These are phyloP conservation scores for Botrytis galanthina DNA, from an alignment of 2,329 filamentous ascomycete genomes.

Conservation along the genomic window DNA sequence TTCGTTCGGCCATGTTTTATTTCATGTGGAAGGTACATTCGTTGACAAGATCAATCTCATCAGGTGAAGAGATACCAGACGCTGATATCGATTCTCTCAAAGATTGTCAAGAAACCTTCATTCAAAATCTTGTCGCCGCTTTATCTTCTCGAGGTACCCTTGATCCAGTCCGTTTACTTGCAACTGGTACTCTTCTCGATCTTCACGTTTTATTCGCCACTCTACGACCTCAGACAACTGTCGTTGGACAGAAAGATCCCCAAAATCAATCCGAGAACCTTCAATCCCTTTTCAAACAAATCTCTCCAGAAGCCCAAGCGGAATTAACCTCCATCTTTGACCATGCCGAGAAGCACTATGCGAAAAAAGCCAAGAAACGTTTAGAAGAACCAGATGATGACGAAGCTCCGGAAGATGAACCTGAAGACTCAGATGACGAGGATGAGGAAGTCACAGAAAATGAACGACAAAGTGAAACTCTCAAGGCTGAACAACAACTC, in stretches of 20 bases:
- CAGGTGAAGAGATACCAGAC: slow-evolving; percentile 55
- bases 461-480: slow-evolving; percentile 60
- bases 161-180: slow-evolving; percentile 74
- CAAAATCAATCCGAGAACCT: slow-evolving; percentile 54
- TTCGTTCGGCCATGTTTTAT: slow-evolving; percentile 78
- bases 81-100: slow-evolving; percentile 60
- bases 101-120: slow-evolving; percentile 54
- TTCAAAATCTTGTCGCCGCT: slow-evolving; percentile 63
- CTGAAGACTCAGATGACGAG: slow-evolving; percentile 60
- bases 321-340: slow-evolving; percentile 76
- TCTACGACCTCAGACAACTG: slow-evolving; percentile 52
- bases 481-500: slow-evolving; percentile 79
- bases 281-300: slow-evolving; percentile 63
- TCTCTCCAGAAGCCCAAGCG: slow-evolving; percentile 59
- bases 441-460: slow-evolving; percentile 53
- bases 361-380: slow-evolving; percentile 64
- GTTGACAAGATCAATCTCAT: slow-evolving; percentile 53
- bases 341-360: slow-evolving; percentile 71
- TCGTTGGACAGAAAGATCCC: slow-evolving; percentile 40
- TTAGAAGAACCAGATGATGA: slow-evolving; percentile 66
- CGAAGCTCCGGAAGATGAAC: slow-evolving; percentile 68
- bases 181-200: slow-evolving; percentile 77
- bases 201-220: slow-evolving; percentile 76
- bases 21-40: slow-evolving; percentile 88
- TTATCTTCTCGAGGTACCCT: slow-evolving; percentile 66